Evolutionary conservation across 148 eudicot species (phyloP), one percentile per base, ranked within the genome.

Genomic region (Fallopia convolvulus): DNA sequence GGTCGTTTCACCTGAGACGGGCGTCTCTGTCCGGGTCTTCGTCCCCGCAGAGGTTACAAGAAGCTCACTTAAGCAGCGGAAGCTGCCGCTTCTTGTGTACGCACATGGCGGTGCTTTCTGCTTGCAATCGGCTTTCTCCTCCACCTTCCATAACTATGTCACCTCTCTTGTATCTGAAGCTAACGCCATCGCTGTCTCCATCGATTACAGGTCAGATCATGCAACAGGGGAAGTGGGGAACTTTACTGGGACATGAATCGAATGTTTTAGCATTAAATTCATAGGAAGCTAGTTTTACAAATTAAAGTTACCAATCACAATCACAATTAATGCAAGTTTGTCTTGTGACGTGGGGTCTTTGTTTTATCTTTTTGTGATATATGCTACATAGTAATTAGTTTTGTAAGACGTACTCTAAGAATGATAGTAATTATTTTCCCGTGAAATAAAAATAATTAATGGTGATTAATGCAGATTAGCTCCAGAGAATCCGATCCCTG

Each of bases 401-500:
- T 33, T 33, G 39, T 33, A 33, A 33, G 39, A 33, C n/a, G n/a
- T n/a, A n/a, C 3, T 33, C 39, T 33, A 33, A 33, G 39, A 33
- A 33, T 33, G 39, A 33, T 33, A n/a, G n/a, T n/a, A 33, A 2
- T 33, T 33, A 33, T 0, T 33, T 33, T 33, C 39, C 39, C 3
- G 39, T 33, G 39, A 33, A 33, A 33, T 2, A 33, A 33, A 26
- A 26, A 26, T 26, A 26, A 26, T 26, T 26, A 26, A 33, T 33
- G 39, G 1, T 33, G 39, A 33, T 33, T 33, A 33, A 33, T 87
- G 82, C 73, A 41, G 89, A 6, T 75, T 85, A 8, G 88, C 92
- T 6, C 90, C 90, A 0, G 90, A 89, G 53, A 39, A 65, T 40
- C 88, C 88, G 14, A 79, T 89, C 77, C 88, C 88, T 0, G 79